These are phyloP conservation scores for Pythium angustatum DNA, from an alignment of 352 stramenopile genomes.

Conservation along the genomic window DNA sequence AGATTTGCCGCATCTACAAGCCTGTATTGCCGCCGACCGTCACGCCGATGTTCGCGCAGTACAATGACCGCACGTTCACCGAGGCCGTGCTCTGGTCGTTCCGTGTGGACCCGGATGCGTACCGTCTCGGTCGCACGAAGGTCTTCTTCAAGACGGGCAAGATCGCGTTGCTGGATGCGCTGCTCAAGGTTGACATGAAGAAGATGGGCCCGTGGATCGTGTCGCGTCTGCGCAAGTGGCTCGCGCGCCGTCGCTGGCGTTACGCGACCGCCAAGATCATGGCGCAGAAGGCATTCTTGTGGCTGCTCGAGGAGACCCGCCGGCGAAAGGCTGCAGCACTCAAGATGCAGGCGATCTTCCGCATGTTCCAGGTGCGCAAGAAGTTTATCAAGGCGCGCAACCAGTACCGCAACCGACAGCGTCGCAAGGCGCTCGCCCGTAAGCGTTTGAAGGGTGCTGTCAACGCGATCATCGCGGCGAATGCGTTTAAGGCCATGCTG, in stretches of 20 bases:
- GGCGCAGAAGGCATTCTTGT: slow-evolving; percentile 79
- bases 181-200: slow-evolving; percentile 84
- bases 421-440: slow-evolving; percentile 61
- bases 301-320: slow-evolving; percentile 73
- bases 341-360: slow-evolving; percentile 84
- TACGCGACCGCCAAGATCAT: slow-evolving; percentile 86
- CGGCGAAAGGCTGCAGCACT: slow-evolving; percentile 74
- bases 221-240: slow-evolving; percentile 65
- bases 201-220: slow-evolving; percentile 81
- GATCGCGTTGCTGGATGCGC: slow-evolving; percentile 71
- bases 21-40: slow-evolving; percentile 68
- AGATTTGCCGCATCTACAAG: slow-evolving; percentile 71
- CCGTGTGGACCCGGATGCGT: slow-evolving; percentile 72
- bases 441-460: slow-evolving; percentile 78
- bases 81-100: slow-evolving; percentile 85
- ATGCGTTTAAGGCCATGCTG: slow-evolving; percentile 73
- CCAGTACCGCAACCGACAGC: slow-evolving; percentile 58
- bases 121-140: slow-evolving; percentile 80
- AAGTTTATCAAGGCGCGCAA: slow-evolving; percentile 77
- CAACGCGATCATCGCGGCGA: slow-evolving; percentile 58
- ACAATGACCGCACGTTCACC: slow-evolving; percentile 76
- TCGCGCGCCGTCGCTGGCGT: slow-evolving; percentile 71
- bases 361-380: slow-evolving; percentile 86
- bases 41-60: slow-evolving; percentile 65
- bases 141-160: slow-evolving; percentile 79